phyloP scores from a whole-genome alignment of 768 basidiomycete species.

The Leucogyrophana mollusca region DNA sequence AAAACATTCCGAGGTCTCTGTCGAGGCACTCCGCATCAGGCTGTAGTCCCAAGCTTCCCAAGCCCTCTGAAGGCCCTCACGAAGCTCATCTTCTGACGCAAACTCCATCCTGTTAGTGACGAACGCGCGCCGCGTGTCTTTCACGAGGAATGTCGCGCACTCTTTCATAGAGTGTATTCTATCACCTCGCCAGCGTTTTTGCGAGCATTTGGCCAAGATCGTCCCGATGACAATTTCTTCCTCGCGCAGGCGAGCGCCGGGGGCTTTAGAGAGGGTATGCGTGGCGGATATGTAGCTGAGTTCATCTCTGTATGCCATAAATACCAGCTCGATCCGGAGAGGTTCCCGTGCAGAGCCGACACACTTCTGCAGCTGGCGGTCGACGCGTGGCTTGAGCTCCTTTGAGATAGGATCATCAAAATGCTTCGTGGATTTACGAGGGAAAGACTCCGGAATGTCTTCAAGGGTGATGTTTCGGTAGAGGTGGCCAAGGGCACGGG shows the following conservation, averaged over 20 bases:
- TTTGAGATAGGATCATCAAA: constrained; percentile 31
- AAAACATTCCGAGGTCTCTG: constrained; percentile 31
- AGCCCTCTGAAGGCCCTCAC: constrained; percentile 44
- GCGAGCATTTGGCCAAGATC: constrained; percentile 68
- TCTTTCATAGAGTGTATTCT: constrained; percentile 62
- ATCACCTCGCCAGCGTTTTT: constrained; percentile 57
- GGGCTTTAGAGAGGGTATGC: constrained; percentile 59
- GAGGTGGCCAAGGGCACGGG: constrained; percentile 67
- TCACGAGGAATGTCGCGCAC: constrained; percentile 51
- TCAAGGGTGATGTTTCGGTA: constrained; percentile 60
- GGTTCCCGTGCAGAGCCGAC: background rate
- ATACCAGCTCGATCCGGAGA: constrained; percentile 26
- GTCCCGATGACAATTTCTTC: constrained; percentile 75
- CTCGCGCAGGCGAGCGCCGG: constrained; percentile 58
- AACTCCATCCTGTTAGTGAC: constrained; percentile 27
- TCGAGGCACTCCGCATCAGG: constrained; percentile 30
- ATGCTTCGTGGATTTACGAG: constrained; percentile 10
- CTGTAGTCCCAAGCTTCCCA: constrained; percentile 70
- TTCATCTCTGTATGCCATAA: constrained; percentile 58
- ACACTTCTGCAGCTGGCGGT: constrained; percentile 13
- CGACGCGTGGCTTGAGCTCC: constrained; percentile 19
- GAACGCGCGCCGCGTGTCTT: constrained; percentile 44
- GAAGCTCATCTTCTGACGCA: constrained; percentile 26
- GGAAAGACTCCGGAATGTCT: constrained; percentile 23
- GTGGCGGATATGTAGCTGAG: constrained; percentile 68